These are phyloP conservation scores for Naganishia antarctica DNA, from an alignment of 768 basidiomycete genomes.

Conservation along the genomic window DNA sequence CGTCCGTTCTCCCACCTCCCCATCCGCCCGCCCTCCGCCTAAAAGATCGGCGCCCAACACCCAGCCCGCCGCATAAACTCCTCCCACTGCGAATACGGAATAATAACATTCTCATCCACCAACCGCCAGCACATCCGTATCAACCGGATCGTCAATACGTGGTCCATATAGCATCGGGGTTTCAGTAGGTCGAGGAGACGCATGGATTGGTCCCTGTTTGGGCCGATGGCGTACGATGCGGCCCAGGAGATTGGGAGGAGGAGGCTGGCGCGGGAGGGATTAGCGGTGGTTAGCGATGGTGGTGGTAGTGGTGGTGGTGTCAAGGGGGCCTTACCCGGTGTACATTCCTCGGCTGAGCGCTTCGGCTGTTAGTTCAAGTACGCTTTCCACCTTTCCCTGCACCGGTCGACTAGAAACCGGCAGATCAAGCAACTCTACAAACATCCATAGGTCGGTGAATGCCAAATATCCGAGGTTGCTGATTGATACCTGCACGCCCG, in stretches of 20 bases:
- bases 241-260: slow-evolving; percentile 22
- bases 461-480: slow-evolving; percentile 22
- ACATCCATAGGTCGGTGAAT: slow-evolving; percentile 23
- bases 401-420: slow-evolving; percentile 2
- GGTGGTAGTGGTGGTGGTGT: no score
- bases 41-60: slow-evolving; percentile 23
- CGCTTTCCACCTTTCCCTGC: slow-evolving; percentile 13
- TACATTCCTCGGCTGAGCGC: slow-evolving; percentile 22
- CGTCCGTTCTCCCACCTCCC: no score
- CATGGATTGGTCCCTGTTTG: background rate
- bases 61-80: slow-evolving; percentile 22
- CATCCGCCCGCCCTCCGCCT: no score
- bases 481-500: slow-evolving; percentile 14
- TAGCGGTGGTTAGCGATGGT: no score
- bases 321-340: slow-evolving; percentile 15
- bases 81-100: slow-evolving; percentile 22
- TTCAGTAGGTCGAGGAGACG: slow-evolving; percentile 10
- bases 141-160: slow-evolving; percentile 21
- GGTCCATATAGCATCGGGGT: slow-evolving; percentile 22
- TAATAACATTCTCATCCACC: slow-evolving; percentile 11
- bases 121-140: slow-evolving; percentile 15
- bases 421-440: slow-evolving; percentile 17
- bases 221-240: slow-evolving; percentile 3
- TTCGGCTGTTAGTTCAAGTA: slow-evolving; percentile 22
- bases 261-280: slow-evolving; percentile 6